Base-by-base conservation (phyloP, 306 rosid species). In the Lithocarpus polystachyus region DNA sequence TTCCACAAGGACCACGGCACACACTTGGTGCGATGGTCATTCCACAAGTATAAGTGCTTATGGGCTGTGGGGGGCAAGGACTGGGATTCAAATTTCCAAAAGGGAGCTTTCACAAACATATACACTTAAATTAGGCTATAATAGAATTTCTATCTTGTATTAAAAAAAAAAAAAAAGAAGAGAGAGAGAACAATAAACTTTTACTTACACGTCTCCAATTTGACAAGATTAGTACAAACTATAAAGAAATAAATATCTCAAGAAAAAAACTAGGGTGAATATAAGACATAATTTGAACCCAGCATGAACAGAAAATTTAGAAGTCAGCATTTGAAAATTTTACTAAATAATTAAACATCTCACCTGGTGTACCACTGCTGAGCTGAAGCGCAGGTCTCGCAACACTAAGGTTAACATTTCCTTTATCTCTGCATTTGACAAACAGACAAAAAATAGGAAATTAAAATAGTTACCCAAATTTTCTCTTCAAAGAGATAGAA, bases 291-390 rank as follows among this genome's bases (percentile, higher is more conserved):
- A 5, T 22, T 59, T 23, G 26, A 22, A 9, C 29, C 67, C 67
- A 23, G 33, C 13, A 59, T 59, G 33, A 23, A 7, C 13, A 65
- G 29, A 55, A 19, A 56, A 72, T 69, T 33, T 48, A 48, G 33
- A 55, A 65, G 20, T 87, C 73, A 54, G 35, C 65, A 64, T 48
- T 60, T 62, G 55, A 71, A 53, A 54, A 59, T 33, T 22, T 64
- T 79, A 68, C 33, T 72, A 62, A 35, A 45, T 56, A 54, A 74
- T 76, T 65, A 48, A 75, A 54, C 35, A 37, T n/a, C 90, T 75
- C 82, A 93, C 94, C 93, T 95, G 99, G 87, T 95, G 98, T 64
- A 95, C 98, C 84, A 95, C 99, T 20, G 97, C 99, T 22, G 97
- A 83, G 86, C 90, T 92, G 78, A 95, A 95, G 64, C 86, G 76